These are phyloP conservation scores for Echinochloa phyllopogon DNA, from an alignment of 176 grass and related monocot species.

Conservation along the genomic window DNA sequence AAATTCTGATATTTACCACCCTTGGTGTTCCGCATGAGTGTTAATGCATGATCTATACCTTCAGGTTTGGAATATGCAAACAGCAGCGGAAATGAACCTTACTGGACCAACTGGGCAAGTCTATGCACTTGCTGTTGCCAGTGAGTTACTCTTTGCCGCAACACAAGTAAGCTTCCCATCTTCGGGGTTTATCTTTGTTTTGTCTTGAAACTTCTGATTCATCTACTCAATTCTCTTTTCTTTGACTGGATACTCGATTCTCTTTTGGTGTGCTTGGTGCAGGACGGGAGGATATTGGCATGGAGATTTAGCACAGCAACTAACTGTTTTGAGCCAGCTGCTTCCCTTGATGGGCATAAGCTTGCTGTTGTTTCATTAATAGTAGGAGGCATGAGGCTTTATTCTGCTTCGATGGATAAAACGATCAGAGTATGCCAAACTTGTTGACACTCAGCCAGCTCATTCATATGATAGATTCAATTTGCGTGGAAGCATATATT, in stretches of 20 bases:
- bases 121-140: constrained; percentile 78
- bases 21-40: background rate
- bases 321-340: constrained; percentile 85
- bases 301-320: constrained; percentile 76
- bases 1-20: background rate
- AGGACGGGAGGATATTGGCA: constrained; percentile 92
- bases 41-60: constrained; percentile 27
- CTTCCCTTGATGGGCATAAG: constrained; percentile 73
- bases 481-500: constrained; percentile 10
- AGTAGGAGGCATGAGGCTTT: constrained; percentile 73
- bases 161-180: constrained; percentile 64
- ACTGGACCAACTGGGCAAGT: constrained; percentile 89
- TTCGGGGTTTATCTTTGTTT: constrained; percentile 10
- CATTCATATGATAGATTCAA: constrained; percentile 35
- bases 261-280: constrained; percentile 32
- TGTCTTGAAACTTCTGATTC: constrained; percentile 16
- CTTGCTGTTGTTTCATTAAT: constrained; percentile 85
- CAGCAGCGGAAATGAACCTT: constrained; percentile 74
- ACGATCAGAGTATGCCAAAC: constrained; percentile 77
- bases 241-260: constrained; percentile 12
- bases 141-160: constrained; percentile 85
- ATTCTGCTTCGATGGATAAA: constrained; percentile 96
- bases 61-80: constrained; percentile 92
- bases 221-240: constrained; percentile 32
- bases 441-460: constrained; percentile 16